Evolutionary conservation across 2,329 filamentous ascomycete species (phyloP), one percentile per base, ranked within the genome.

Genomic region (Monosporascus sp.): DNA sequence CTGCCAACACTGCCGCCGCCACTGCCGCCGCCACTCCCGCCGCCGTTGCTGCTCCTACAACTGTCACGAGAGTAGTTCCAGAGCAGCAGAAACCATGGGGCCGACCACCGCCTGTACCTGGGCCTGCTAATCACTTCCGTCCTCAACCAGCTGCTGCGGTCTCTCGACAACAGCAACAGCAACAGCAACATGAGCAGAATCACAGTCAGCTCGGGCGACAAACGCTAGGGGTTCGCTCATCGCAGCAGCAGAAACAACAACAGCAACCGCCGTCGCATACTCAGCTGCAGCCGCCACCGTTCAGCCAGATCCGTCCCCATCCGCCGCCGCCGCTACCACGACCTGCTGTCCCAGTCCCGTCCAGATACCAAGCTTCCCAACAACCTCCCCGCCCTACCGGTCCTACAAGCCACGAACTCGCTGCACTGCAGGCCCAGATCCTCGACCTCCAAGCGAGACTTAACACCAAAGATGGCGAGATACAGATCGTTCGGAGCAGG

Each of bases 401-500:
- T 9, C 52, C 60, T 0, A 60, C 63, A 1, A 66, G 68, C 35
- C 70, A 75, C 54, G 67, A 78, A 26, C 55, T 78, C 6, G 67
- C 74, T 3, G 70, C 74, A 0, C 69, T 84, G 2, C 78, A 82
- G 59, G 77, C 79, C 31, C 76, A 79, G 38, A 69, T 85, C 37
- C 70, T 72, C 7, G 72, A 76, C 2, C 72, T 86, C 3, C 77
- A 81, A 59, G 71, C 78, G 6, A 81, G 84, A 49, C 76, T 87
- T 17, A 77, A 76, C 51, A 78, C 80, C 3, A 87, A 88, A 60
- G 75, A 81, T 18, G 89, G 89, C 49, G 88, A 92, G 66, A 84
- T 85, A 28, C 79, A 87, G 49, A 91, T 92, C 55, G 77, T 92
- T n/a, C 82, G 89, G 37, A 80, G 81, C 55, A 89, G 89, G 55